phyloP scores from a whole-genome alignment of 2,329 filamentous ascomycete species.

The Colletotrichum scovillei region DNA sequence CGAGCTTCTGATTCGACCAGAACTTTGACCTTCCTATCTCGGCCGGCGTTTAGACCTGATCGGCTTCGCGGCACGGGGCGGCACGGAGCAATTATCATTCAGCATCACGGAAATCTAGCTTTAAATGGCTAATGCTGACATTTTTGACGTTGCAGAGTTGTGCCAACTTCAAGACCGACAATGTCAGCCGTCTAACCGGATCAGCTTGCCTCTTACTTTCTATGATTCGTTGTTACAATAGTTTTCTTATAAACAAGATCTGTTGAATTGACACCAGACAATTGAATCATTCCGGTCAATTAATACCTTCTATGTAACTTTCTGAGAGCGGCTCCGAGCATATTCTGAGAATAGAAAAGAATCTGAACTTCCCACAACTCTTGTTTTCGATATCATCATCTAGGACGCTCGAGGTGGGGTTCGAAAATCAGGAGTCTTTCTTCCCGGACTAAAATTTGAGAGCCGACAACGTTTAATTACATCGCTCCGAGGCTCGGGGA shows the following conservation, averaged over 20 bases:
- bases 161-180: neutral
- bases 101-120: neutral
- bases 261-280: too few species aligned
- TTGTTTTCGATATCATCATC: too few species aligned
- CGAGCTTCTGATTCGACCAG: constrained; percentile 1
- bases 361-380: too few species aligned
- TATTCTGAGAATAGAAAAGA: too few species aligned
- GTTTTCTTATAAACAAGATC: too few species aligned
- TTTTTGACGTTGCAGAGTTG: neutral
- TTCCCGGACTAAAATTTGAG: too few species aligned
- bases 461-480: neutral
- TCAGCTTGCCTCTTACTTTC: too few species aligned
- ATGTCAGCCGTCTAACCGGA: neutral
- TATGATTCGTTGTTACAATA: neutral
- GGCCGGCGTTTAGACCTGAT: neutral
- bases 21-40: constrained; percentile 26
- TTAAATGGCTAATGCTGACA: neutral
- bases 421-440: too few species aligned
- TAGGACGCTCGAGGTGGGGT: too few species aligned
- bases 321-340: too few species aligned
- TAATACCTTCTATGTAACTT: too few species aligned
- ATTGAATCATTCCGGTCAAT: too few species aligned
- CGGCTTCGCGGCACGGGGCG: neutral
- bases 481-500: neutral
- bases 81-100: neutral